Conservation (phyloP, 768 basidiomycete species). For the Scleroderma bovista region DNA sequence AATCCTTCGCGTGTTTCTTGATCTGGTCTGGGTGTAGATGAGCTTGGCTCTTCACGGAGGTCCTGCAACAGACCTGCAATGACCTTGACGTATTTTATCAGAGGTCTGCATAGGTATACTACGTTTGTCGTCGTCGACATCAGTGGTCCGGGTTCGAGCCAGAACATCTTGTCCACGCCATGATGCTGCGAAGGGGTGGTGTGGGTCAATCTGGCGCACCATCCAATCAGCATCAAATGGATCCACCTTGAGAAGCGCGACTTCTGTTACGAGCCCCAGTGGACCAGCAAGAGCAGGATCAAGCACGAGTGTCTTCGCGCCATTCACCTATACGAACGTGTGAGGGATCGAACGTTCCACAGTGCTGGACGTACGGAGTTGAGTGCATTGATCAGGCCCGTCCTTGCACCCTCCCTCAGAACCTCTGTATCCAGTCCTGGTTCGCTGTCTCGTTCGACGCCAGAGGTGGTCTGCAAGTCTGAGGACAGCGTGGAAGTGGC, state of each 20-base stretch:
- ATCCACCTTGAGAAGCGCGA: conserved; percentile 83
- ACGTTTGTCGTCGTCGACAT: conserved; percentile 81
- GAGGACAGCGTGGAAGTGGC: conserved; percentile 27
- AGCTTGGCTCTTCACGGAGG: background rate
- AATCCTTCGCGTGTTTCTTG: conserved; percentile 66
- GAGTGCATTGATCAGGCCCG: conserved; percentile 76
- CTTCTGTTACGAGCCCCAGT: conserved; percentile 91
- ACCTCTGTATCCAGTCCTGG: conserved; percentile 51
- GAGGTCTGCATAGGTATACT: conserved; percentile 88
- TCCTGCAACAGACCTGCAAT: conserved; percentile 67
- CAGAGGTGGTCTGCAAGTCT: conserved; percentile 32
- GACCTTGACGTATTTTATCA: conserved; percentile 78
- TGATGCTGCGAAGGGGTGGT: conserved; percentile 85
- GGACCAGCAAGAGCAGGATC: conserved; percentile 86
- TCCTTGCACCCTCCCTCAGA: conserved; percentile 74
- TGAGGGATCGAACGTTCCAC: background rate
- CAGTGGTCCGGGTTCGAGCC: conserved; percentile 89
- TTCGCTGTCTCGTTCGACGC: conserved; percentile 31
- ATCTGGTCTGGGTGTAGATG: conserved; percentile 73
- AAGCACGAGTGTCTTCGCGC: conserved; percentile 94
- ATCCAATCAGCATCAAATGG: too few relatives aligned
- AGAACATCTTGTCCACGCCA: conserved; percentile 99
- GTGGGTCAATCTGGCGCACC: conserved; percentile 8
- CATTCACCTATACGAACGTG: conserved; percentile 58
- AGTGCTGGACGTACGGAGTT: conserved; percentile 54